Evolutionary conservation across 129 eudicot genomes (phyloP), one percentile per base, ranked within the genome.

Genomic region (Smallanthus sonchifolius): DNA sequence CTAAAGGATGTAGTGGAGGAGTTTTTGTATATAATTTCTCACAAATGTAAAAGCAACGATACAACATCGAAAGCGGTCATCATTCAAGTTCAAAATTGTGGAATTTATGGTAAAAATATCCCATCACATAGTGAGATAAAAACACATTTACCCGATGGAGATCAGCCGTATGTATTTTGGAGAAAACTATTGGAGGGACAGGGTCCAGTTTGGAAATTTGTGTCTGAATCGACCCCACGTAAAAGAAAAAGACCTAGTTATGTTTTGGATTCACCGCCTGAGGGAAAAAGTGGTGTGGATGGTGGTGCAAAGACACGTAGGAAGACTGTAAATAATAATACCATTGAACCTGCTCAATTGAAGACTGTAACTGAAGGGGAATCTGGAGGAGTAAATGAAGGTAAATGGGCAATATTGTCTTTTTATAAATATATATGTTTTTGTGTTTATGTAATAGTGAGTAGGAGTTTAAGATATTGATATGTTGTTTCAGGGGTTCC

Each of bases 181-280:
- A 84, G 55, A 77, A 87, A 85, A 54, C 78, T 94, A 66, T 77
- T 94, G 72, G 91, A 80, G 10, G 83, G 87, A 44, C 83, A 66
- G 78, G 72, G 30, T 63, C 96, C 93, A 2, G 24, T 2, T 20
- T 94, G 97, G 97, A 94, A 76, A 68, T 77, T 73, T 84, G 76
- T 80, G 69, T 68, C 83, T 0, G 71, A 45, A 10, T 79, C 84
- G 34, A 76, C 83, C 65, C 86, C 86, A 34, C 80, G 97, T 47
- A 90, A 80, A 62, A 85, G 99, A 79, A 94, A 94, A 76, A 74
- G 92, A 38, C 88, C 83, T 42, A 83, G 69, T n/a, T 75, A 75
- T 69, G 75, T 48, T 71, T 75, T 60, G 30, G 80, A 54, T 30
- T 69, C 82, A 6, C 44, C 85, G 17, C 32, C 69, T 16, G 69